Evolutionary conservation across 2,329 filamentous ascomycete species (phyloP), one percentile per base, ranked within the genome.

Genomic region (Trematosphaeria pertusa): DNA sequence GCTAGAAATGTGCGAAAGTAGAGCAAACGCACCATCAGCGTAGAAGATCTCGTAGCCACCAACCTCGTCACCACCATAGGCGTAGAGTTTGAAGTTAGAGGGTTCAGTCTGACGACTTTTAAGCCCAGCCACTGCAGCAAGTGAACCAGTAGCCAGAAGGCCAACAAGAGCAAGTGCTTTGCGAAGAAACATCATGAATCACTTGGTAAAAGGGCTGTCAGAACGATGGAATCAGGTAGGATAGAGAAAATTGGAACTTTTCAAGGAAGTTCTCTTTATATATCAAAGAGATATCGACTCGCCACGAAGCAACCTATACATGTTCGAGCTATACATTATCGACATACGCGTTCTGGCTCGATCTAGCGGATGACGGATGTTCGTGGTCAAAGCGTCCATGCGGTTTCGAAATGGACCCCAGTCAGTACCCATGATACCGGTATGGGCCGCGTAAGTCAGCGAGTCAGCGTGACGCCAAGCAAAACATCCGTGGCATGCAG

Each of bases 11-110:
- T 12, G 3, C 14, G 20, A n/a, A 17, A 19, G n/a, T 8, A 12
- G 20, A 18, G 24, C 21, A 10, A 12, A 28, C 38, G 11, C 22
- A 42, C 38, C 38, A 33, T 42, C 38, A 3, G 38, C 38, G 17
- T 42, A 42, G 38, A 42, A 42, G 17, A 42, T 14, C 4, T 14
- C 15, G 28, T 4, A 42, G 9, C 38, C 38, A 18, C 38, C 38
- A 42, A 42, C 33, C 5, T 9, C 17, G 3, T 32, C 17, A 10
- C 38, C 38, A 21, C 24, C 18, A 17, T 42, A 42, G 28, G 26
- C 38, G 19, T 42, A 34, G 7, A 42, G 28, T 28, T 42, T 42
- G 38, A 42, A 42, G 38, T 34, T 42, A 8, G 38, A 42, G 26
- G 38, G 38, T 17, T 42, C 38, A 9, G 38, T 17, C 38, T 42